Evolutionary conservation across 108 stramenopile genomes (phyloP).

Genomic region (Licmophora abbreviata): DNA sequence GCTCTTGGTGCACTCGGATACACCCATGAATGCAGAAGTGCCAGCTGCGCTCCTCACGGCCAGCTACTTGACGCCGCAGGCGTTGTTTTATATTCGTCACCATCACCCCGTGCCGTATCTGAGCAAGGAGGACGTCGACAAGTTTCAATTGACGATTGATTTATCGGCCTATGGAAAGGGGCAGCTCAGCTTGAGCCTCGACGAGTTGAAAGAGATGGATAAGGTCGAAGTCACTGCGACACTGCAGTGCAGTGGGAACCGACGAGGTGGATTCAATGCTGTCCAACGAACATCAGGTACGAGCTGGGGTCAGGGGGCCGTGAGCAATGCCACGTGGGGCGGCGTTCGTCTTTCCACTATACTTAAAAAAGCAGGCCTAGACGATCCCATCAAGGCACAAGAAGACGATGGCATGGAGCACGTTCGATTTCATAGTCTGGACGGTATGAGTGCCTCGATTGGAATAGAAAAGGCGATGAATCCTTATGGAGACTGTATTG

Average conservation of each 20-base stretch:
- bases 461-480: conserved; percentile 77
- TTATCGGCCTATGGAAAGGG: conserved; percentile 39
- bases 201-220: conserved; percentile 61
- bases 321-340: conserved; percentile 90
- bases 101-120: conserved; percentile 83
- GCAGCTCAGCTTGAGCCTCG: conserved; percentile 32
- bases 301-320: conserved; percentile 87
- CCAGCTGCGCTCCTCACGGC: conserved; percentile 46
- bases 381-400: conserved; percentile 43
- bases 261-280: conserved; percentile 78
- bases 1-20: conserved; percentile 64
- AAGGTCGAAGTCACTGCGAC: conserved; percentile 71
- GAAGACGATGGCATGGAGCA: conserved; percentile 37
- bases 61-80: conserved; percentile 58
- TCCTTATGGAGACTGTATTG: conserved; percentile 85
- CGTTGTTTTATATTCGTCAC: conserved; percentile 78
- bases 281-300: conserved; percentile 83
- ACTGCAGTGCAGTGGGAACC: conserved; percentile 97
- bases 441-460: conserved; percentile 81
- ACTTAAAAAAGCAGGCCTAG: conserved; percentile 56
- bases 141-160: conserved; percentile 58
- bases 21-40: conserved; percentile 81
- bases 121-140: conserved; percentile 50
- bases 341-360: conserved; percentile 87
- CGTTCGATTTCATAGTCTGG: conserved; percentile 77